These are phyloP conservation scores for Colletotrichum trifolii DNA, from an alignment of 2,329 filamentous ascomycete genomes.

Conservation along the genomic window DNA sequence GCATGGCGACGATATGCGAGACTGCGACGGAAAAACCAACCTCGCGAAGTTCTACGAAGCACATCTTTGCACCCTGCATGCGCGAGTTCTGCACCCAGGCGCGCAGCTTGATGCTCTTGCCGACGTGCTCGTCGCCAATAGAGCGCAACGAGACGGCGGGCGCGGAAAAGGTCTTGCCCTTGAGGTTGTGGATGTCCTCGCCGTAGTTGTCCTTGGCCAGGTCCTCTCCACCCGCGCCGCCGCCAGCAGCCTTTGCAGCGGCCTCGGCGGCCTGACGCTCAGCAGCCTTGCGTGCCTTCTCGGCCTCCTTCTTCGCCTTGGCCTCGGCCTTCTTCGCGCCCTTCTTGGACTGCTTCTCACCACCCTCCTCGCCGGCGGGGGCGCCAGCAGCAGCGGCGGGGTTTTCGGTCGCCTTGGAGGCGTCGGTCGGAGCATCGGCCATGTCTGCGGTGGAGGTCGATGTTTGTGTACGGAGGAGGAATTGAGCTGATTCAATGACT, in stretches of 20 bases:
- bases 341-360: slow-evolving; percentile 70
- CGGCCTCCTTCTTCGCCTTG: slow-evolving; percentile 89
- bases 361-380: slow-evolving; percentile 39
- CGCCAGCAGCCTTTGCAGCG: slow-evolving; percentile 72
- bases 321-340: slow-evolving; percentile 85
- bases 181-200: slow-evolving; percentile 48
- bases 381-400: slow-evolving; percentile 40
- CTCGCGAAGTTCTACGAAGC: slow-evolving; percentile 86
- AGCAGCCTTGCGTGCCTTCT: slow-evolving; percentile 69
- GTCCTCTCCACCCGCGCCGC: slow-evolving; percentile 72
- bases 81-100: slow-evolving; percentile 89
- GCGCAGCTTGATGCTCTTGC: slow-evolving; percentile 79
- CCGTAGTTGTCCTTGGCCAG: slow-evolving; percentile 85
- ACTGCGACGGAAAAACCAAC: too few relatives aligned
- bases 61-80: slow-evolving; percentile 90
- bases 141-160: slow-evolving; percentile 70
- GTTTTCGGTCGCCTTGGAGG: slow-evolving; percentile 33
- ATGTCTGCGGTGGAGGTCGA: slow-evolving; percentile 39
- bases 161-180: slow-evolving; percentile 49
- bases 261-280: slow-evolving; percentile 67
- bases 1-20: too few relatives aligned
- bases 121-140: slow-evolving; percentile 73
- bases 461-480: not conserved
- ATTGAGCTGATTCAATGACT: slow-evolving; percentile 14
- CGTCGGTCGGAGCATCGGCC: slow-evolving; percentile 48